Percentiles rank a stretch among this genome's conserved stretches.
phyloP scores from a whole-genome alignment of 352 stramenopile species.

The Phytophthora brassicae region DNA sequence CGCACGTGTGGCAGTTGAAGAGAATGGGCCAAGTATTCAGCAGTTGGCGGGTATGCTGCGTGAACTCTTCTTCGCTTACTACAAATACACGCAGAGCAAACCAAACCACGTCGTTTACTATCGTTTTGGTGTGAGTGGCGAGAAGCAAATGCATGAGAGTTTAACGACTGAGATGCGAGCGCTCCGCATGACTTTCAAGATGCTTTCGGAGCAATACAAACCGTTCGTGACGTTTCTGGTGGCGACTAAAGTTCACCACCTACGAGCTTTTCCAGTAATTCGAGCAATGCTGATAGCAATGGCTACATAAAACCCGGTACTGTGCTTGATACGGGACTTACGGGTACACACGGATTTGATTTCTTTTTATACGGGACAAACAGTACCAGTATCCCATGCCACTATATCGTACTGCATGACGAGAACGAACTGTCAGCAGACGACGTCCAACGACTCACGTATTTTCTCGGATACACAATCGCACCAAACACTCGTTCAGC shows the following conservation, averaged over 20 bases:
- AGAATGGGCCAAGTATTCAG: conserved; percentile 36
- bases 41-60: conserved; percentile 42
- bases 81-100: conserved; percentile 50
- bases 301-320: conserved; percentile 37
- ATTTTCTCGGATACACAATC: conserved; percentile 68
- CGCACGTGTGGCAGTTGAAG: conserved; percentile 41
- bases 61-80: conserved; percentile 66
- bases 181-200: conserved; percentile 54
- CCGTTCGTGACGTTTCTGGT: conserved; percentile 73
- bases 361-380: conserved; percentile 80
- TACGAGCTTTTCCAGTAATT: conserved; percentile 42
- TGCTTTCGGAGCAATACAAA: conserved; percentile 46
- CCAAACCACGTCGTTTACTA: conserved; percentile 71
- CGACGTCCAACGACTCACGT: conserved; percentile 46
- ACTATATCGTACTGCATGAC: conserved; percentile 70
- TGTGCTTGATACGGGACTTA: conserved; percentile 65
- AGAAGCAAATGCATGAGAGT: too few species aligned
- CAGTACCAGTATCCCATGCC: conserved; percentile 57
- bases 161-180: conserved; percentile 63
- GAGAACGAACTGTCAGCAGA: conserved; percentile 50
- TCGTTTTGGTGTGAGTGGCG: conserved; percentile 62
- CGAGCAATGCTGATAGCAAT: too few species aligned
- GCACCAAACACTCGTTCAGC: conserved; percentile 71
- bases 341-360: conserved; percentile 62
- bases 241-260: conserved; percentile 75